Percentiles rank a stretch among this genome's conserved stretches.
Conservation (phyloP, 441 rosid genomes). For the Isatis lusitanica region DNA sequence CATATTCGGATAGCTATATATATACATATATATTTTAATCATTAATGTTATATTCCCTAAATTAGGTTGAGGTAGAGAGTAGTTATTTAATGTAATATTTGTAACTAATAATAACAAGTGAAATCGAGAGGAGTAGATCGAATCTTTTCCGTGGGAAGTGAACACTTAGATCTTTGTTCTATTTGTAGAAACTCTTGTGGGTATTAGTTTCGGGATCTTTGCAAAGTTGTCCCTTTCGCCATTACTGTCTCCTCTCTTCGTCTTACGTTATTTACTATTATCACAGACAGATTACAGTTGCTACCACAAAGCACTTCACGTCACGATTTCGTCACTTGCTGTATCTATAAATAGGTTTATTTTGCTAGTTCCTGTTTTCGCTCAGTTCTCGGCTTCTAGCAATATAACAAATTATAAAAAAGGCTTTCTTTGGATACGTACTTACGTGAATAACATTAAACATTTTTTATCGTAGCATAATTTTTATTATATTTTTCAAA, state of each 20-base stretch:
- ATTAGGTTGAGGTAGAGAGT: slow-evolving; percentile 13
- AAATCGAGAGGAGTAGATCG: slow-evolving; percentile 39
- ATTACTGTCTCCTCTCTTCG: slow-evolving; percentile 27
- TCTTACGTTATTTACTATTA: slow-evolving; percentile 31
- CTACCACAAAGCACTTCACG: slow-evolving; percentile 24
- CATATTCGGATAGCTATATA: neutral
- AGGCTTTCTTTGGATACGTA: neutral
- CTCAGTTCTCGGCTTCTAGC: neutral
- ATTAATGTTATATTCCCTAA: neutral
- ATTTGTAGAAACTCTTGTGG: slow-evolving; percentile 31
- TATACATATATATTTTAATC: neutral
- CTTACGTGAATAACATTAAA: neutral
- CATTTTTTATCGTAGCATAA: neutral
- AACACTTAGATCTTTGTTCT: slow-evolving; percentile 44
- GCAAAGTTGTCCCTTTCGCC: slow-evolving; percentile 32
- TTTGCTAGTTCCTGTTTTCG: neutral
- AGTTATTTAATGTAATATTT: slow-evolving; percentile 5
- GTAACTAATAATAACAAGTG: slow-evolving; percentile 3
- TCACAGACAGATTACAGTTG: slow-evolving; percentile 34
- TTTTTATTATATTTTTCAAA: no score
- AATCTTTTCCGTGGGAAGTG: slow-evolving; percentile 72
- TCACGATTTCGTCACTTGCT: slow-evolving; percentile 27
- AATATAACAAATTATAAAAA: neutral
- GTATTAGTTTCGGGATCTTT: slow-evolving; percentile 30
- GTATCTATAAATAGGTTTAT: neutral